Conservation (phyloP, 2,329 filamentous ascomycete species). For the Fusarium sp. region DNA sequence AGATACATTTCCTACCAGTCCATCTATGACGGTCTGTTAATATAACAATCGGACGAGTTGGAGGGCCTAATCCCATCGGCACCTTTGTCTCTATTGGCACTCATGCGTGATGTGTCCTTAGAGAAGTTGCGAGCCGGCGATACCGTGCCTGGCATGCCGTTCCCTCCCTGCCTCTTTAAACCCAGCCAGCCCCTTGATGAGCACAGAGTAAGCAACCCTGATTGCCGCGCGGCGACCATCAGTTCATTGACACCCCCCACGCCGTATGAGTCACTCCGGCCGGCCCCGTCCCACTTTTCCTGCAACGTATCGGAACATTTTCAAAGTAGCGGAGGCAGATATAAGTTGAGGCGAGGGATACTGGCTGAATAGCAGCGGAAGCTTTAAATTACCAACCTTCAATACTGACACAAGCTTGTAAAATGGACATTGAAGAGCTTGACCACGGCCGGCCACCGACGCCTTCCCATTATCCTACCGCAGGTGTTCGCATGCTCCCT, state of each 20-base stretch:
- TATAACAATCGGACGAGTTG: too few species aligned
- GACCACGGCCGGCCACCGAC: neutral
- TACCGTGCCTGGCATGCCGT: too few species aligned
- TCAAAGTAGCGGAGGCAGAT: neutral
- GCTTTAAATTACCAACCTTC: neutral
- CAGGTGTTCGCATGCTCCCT: neutral
- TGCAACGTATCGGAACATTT: neutral
- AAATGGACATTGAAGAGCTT: neutral
- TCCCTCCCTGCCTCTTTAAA: too few species aligned
- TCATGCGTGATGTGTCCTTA: too few species aligned
- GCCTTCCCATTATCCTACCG: neutral
- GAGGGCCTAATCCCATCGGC: too few species aligned
- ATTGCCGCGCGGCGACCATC: neutral
- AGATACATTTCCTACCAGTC: too few species aligned
- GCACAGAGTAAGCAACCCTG: neutral
- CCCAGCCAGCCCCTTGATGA: too few species aligned
- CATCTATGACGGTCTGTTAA: too few species aligned
- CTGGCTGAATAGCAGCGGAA: neutral
- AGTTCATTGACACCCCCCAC: neutral
- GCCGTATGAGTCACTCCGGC: neutral
- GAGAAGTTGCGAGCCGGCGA: too few species aligned
- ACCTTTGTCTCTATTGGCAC: too few species aligned
- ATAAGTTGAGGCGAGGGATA: neutral
- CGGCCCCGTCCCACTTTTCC: too few species aligned
- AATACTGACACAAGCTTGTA: neutral